Evolutionary conservation across 306 rosid species (phyloP).

Genomic region (Lagenaria siceraria): DNA sequence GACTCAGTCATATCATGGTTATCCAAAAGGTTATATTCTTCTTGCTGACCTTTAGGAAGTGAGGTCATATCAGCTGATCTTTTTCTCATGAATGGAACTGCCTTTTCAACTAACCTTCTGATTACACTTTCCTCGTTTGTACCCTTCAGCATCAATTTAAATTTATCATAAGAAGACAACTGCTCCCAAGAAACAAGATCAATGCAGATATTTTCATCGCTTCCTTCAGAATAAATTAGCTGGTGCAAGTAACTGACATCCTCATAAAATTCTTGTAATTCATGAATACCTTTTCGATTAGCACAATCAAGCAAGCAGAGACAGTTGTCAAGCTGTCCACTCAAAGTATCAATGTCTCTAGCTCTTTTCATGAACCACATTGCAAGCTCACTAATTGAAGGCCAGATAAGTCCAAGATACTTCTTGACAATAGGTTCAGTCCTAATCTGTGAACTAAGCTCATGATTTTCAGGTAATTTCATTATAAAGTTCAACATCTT

Average conservation of each 20-base stretch:
- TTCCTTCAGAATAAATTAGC: slow-evolving; percentile 64
- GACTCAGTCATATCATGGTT: slow-evolving; percentile 42
- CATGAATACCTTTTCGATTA: slow-evolving; percentile 53
- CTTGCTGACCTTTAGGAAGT: slow-evolving; percentile 17
- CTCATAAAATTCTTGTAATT: slow-evolving; percentile 57
- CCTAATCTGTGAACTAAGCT: slow-evolving; percentile 39
- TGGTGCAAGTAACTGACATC: slow-evolving; percentile 61
- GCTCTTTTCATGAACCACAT: slow-evolving; percentile 79
- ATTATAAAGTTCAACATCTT: slow-evolving; percentile 51
- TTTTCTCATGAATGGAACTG: slow-evolving; percentile 69
- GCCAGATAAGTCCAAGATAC: slow-evolving; percentile 63
- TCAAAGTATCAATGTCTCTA: slow-evolving; percentile 57
- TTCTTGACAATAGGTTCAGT: slow-evolving; percentile 85
- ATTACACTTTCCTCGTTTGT: slow-evolving; percentile 57
- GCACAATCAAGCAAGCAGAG: slow-evolving; percentile 74
- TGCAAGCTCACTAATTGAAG: slow-evolving; percentile 55
- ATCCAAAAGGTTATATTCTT: slow-evolving; percentile 18
- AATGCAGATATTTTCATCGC: slow-evolving; percentile 34
- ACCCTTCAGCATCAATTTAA: slow-evolving; percentile 78
- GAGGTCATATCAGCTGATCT: slow-evolving; percentile 28
- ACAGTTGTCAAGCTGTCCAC: slow-evolving; percentile 89
- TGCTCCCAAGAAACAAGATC: slow-evolving; percentile 67
- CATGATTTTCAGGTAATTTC: slow-evolving; percentile 30
- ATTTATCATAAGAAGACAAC: slow-evolving; percentile 64
- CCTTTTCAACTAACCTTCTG: slow-evolving; percentile 49